Percentiles rank a stretch among this genome's conserved stretches.
Evolutionary conservation across 345 rosid genomes (phyloP).

Genomic region (Eucalyptus albens): DNA sequence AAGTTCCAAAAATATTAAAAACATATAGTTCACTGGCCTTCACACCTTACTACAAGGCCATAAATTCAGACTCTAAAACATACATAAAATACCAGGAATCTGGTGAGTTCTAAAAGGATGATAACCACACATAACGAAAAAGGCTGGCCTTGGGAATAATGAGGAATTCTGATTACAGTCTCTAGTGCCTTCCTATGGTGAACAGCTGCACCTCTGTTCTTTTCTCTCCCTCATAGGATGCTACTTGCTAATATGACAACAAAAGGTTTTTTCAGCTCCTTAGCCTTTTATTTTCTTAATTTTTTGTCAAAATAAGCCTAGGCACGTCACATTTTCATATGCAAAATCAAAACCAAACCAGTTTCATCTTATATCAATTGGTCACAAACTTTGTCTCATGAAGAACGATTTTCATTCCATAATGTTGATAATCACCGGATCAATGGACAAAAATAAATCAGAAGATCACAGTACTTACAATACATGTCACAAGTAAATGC

Average conservation of each 20-base stretch:
- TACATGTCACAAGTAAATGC: background rate
- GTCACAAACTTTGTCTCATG: background rate
- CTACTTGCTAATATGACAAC: background rate
- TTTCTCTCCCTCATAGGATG: background rate
- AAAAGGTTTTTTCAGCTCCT: background rate
- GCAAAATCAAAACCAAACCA: background rate
- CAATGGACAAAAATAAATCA: background rate
- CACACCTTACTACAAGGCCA: background rate
- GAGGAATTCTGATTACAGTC: background rate
- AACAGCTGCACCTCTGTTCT: background rate
- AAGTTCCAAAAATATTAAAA: background rate
- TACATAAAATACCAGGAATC: background rate
- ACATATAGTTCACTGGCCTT: background rate
- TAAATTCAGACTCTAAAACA: background rate
- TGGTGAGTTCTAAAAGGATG: background rate
- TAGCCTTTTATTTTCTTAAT: background rate
- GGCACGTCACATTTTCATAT: background rate
- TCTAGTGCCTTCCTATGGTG: background rate
- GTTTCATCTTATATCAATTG: background rate
- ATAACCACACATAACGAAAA: background rate
- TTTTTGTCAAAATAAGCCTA: background rate
- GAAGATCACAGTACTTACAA: background rate
- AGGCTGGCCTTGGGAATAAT: background rate
- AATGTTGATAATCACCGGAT: background rate
- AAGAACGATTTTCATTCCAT: background rate